Conservation (phyloP, 805 yeast species). For the Yarrowia keelungensis region DNA sequence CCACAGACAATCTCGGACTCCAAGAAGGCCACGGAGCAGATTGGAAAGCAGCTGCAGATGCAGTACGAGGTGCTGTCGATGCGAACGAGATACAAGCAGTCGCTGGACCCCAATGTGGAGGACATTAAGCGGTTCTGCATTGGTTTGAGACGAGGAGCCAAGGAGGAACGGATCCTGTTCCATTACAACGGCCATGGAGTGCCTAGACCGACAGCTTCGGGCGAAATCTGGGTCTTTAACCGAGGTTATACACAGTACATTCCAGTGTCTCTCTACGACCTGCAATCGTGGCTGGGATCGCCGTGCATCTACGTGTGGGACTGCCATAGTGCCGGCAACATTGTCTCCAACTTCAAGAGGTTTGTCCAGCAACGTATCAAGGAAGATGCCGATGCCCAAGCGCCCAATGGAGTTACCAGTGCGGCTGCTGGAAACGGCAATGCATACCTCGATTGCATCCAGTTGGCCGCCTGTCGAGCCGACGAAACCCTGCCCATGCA, state of each 20-base stretch:
- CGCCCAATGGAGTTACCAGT: slow-evolving; percentile 64
- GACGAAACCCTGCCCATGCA: slow-evolving; percentile 89
- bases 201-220: slow-evolving; percentile 94
- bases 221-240: slow-evolving; percentile 98
- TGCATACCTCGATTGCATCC: slow-evolving; percentile 80
- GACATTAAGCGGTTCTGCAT: slow-evolving; percentile 92
- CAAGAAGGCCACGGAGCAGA: slow-evolving; percentile 87
- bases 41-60: slow-evolving; percentile 84
- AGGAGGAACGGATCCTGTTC: slow-evolving; percentile 89
- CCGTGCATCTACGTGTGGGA: slow-evolving; percentile 96
- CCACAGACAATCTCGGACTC: slow-evolving; percentile 83
- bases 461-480: slow-evolving; percentile 88
- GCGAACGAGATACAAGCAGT: slow-evolving; percentile 87
- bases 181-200: slow-evolving; percentile 99
- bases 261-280: slow-evolving; percentile 92
- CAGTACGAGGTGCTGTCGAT: slow-evolving; percentile 90
- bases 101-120: slow-evolving; percentile 93
- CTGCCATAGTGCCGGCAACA: slow-evolving; percentile 93
- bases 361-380: slow-evolving; percentile 89
- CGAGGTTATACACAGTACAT: slow-evolving; percentile 97
- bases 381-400: slow-evolving; percentile 66
- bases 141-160: slow-evolving; percentile 84
- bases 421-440: slow-evolving; percentile 32
- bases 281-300: slow-evolving; percentile 97
- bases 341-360: slow-evolving; percentile 84